phyloP scores from a whole-genome alignment of 2,329 filamentous ascomycete species.

The Ceratocystis lukuohia region DNA sequence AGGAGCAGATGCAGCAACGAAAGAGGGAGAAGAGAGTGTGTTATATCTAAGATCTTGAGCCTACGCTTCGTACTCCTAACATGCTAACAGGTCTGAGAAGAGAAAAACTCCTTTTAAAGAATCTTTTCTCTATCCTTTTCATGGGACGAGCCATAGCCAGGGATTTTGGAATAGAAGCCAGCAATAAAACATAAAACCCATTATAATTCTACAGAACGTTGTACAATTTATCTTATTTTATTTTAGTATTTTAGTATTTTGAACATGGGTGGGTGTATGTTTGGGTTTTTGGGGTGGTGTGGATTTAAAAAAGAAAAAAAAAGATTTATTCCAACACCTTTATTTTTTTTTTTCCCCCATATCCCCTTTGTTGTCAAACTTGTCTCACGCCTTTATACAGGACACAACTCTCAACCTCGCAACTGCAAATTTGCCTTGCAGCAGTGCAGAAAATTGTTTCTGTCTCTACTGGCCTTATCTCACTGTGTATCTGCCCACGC shows the following conservation, averaged over 20 bases:
- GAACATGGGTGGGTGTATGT: too few relatives aligned
- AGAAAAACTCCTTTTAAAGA: not conserved
- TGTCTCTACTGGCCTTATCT: not conserved
- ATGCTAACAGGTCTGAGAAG: not conserved
- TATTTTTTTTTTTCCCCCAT: not conserved
- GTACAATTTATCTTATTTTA: not conserved
- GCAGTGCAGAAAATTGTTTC: not conserved
- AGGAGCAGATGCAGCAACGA: not conserved
- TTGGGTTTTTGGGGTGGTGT: too few relatives aligned
- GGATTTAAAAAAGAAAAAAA: too few relatives aligned
- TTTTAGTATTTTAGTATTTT: not conserved
- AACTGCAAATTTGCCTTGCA: not conserved
- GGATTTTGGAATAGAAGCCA: not conserved
- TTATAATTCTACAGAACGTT: too few relatives aligned
- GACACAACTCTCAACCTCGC: not conserved
- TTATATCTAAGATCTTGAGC: conserved; percentile 11
- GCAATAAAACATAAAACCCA: too few relatives aligned
- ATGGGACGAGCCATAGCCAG: not conserved
- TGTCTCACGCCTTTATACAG: not conserved
- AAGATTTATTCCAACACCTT: not conserved
- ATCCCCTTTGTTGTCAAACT: not conserved
- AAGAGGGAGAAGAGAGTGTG: conserved; percentile 6
- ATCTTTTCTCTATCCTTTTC: not conserved
- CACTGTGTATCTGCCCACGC: not conserved
- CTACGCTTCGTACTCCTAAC: not conserved